Conservation (phyloP, 2,329 filamentous ascomycete species). For the Aureobasidium leucospermi region DNA sequence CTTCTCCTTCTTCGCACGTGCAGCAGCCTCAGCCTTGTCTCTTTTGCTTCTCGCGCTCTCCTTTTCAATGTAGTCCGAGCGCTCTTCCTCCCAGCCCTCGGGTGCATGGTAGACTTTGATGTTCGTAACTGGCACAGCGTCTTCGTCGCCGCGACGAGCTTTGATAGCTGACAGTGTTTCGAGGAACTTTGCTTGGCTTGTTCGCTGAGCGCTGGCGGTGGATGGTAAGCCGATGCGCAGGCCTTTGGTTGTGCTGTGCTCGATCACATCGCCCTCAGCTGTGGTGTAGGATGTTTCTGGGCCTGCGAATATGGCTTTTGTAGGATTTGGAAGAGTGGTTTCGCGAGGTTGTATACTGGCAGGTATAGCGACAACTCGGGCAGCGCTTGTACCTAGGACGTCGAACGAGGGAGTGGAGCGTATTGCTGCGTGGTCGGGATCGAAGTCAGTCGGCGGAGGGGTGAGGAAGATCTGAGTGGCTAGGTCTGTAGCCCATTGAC, state of each 20-base stretch:
- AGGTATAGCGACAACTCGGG: slow-evolving; percentile 62
- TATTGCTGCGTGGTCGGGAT: slow-evolving; percentile 43
- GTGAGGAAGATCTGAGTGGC: slow-evolving; percentile 67
- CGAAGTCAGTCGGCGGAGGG: slow-evolving; percentile 31
- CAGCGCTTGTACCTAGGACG: slow-evolving; percentile 62
- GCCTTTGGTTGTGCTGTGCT: not conserved
- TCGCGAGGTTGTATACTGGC: slow-evolving; percentile 44
- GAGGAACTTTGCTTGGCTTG: slow-evolving; percentile 31
- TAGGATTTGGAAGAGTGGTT: not conserved
- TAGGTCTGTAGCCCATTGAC: slow-evolving; percentile 72
- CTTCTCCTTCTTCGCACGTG: not conserved
- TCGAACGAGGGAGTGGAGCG: slow-evolving; percentile 55
- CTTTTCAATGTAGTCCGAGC: slow-evolving; percentile 10
- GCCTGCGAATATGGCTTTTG: not conserved
- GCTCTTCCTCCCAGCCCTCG: slow-evolving; percentile 16
- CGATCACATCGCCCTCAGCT: slow-evolving; percentile 14
- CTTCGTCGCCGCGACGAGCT: slow-evolving; percentile 33
- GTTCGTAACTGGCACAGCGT: slow-evolving; percentile 24
- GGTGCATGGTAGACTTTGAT: slow-evolving; percentile 21
- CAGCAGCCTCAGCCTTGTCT: slow-evolving; percentile 4
- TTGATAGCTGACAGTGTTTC: slow-evolving; percentile 35
- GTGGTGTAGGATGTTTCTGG: slow-evolving; percentile 9
- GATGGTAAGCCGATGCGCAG: slow-evolving; percentile 14
- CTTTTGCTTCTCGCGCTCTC: slow-evolving; percentile 4
- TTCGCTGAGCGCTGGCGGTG: slow-evolving; percentile 13